These are phyloP conservation scores for Salix suchowensis DNA, from an alignment of 345 rosid species.

Conservation along the genomic window DNA sequence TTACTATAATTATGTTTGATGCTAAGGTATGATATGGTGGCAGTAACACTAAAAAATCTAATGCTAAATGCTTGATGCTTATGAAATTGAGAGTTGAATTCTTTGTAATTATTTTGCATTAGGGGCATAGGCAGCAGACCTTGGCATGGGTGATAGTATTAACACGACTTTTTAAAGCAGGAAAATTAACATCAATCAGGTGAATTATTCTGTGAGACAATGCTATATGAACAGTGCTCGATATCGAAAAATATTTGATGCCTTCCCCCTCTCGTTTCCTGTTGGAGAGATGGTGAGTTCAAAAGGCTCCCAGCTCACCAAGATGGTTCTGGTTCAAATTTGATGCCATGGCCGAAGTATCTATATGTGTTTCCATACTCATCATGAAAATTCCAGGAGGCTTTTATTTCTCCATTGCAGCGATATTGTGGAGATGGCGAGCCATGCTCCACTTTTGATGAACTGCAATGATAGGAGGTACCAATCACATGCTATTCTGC, in stretches of 20 bases:
- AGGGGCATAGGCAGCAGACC: too few species aligned
- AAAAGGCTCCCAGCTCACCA: not conserved
- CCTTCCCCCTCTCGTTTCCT: not conserved
- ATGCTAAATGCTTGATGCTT: too few species aligned
- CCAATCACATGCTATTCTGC: not conserved
- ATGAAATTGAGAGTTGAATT: too few species aligned
- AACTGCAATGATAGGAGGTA: conserved; percentile 79
- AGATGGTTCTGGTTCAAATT: not conserved
- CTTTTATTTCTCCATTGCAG: conserved; percentile 39
- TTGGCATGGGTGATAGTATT: too few species aligned
- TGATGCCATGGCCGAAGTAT: not conserved
- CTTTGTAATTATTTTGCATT: too few species aligned
- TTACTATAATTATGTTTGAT: too few species aligned
- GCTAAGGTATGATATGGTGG: too few species aligned
- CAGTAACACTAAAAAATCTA: too few species aligned
- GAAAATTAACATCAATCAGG: too few species aligned
- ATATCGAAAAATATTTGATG: not conserved
- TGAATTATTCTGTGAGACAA: too few species aligned
- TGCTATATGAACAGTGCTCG: not conserved
- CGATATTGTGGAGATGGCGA: conserved; percentile 84
- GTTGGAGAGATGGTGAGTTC: not conserved
- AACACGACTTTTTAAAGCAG: too few species aligned
- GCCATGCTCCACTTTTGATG: conserved; percentile 92
- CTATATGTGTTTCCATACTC: not conserved
- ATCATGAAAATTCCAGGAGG: not conserved